Base-by-base conservation (phyloP, 805 yeast genomes). In the Cyberlindnera lachancei region DNA sequence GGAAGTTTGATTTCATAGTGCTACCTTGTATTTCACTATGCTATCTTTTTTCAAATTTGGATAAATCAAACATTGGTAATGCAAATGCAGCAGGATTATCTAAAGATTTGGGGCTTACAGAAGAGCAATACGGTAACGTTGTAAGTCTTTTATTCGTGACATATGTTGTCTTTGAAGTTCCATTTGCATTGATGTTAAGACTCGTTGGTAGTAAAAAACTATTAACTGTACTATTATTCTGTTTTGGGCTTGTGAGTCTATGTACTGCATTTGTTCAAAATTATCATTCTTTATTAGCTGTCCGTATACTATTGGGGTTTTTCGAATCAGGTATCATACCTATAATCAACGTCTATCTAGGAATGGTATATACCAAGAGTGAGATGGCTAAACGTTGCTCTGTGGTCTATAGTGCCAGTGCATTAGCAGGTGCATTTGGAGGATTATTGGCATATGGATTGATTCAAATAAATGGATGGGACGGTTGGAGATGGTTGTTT, bases 21-120 rank as follows among this genome's bases (percentile, higher is more conserved):
- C 52, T 69, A 29, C 73, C 75, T 1, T 48, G 68, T 34, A 50
- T 69, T 35, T 51, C 64, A 7, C 36, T 61, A 15, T 50, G 65
- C 26, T 70, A 68, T 45, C 61, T 70, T 35, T 53, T 66, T 27
- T 64, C 74, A 4, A 60, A 63, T 29, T 52, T 74, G 35, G 80
- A 74, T 50, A 62, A 71, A 37, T 68, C 76, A 11, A 73, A 73
- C 45, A 70, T 74, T 33, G 79, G 79, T 42, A 74, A 74, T 45
- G 79, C 79, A 8, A 62, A 62, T 25, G 60, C 69, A 3, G 78
- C 75, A 11, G 79, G 80, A 4, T 41, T 73, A 38, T 50, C 59
- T 0, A 55, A 56, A 18, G 68, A 61, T 33, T 35, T 70, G 14
- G 55, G 58, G 7, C 46, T 70, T 17, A 44, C 52, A 1, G 59